Percentiles rank a stretch among this genome's conserved stretches.
Conservation (phyloP, 768 basidiomycete genomes). For the Piloderma croceum region DNA sequence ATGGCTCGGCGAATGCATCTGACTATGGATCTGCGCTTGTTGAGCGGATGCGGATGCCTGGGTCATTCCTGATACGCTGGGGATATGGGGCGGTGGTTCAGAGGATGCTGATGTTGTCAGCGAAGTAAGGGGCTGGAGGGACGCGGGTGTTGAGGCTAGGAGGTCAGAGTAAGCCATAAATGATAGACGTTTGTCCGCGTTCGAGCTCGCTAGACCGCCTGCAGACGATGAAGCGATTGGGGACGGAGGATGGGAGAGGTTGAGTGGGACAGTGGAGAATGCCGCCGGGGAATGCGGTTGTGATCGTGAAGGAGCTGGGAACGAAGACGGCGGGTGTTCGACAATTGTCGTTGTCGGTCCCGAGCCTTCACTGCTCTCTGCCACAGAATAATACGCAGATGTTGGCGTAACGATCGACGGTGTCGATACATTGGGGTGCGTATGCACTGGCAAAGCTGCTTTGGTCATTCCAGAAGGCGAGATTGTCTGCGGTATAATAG, state of each 20-base stretch:
- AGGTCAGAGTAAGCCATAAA: constrained; percentile 89
- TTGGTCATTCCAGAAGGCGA: constrained; percentile 2
- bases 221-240: constrained; percentile 41
- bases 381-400: constrained; percentile 42
- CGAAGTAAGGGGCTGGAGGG: constrained; percentile 64
- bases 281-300: constrained; percentile 14
- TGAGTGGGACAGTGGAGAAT: constrained; percentile 5
- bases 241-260: constrained; percentile 19
- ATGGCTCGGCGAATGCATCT: too few relatives aligned
- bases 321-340: constrained; percentile 11
- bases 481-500: constrained; percentile 8
- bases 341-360: constrained; percentile 30
- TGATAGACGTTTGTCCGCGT: constrained; percentile 64
- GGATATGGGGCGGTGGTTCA: constrained; percentile 72
- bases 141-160: constrained; percentile 68
- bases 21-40: too few relatives aligned
- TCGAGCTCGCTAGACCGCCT: too few relatives aligned
- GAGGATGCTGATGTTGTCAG: constrained; percentile 59
- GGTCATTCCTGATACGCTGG: constrained; percentile 46
- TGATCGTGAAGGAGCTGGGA: constrained; percentile 8
- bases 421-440: constrained; percentile 11
- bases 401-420: constrained; percentile 42
- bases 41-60: constrained; percentile 13
- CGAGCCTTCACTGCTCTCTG: background rate
- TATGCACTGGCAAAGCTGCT: constrained; percentile 4